Conservation (phyloP, 192 early-diverging fungal species). For the Coemansia sp. region DNA sequence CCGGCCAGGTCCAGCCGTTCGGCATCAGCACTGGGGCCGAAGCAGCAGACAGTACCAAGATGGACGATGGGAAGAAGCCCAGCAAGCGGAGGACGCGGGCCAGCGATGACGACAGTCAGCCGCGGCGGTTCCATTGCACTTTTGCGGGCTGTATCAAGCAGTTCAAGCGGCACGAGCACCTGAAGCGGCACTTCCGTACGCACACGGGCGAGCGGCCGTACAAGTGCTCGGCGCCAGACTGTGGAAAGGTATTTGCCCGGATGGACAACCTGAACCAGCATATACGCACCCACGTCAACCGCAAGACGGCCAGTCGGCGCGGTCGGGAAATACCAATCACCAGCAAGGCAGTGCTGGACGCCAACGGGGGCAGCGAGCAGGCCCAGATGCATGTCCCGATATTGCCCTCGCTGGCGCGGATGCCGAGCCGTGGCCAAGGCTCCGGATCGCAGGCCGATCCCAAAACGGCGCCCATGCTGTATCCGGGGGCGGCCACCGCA, state of each 20-base stretch:
- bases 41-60: no score
- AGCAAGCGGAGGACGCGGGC: not conserved
- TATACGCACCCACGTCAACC: constrained; percentile 51
- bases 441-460: no score
- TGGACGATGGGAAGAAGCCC: no score
- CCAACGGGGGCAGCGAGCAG: not conserved
- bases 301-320: constrained; percentile 24
- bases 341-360: not conserved
- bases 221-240: constrained; percentile 58
- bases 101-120: constrained; percentile 11
- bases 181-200: constrained; percentile 66
- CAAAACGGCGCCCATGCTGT: no score
- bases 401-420: no score
- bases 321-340: not conserved
- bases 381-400: no score
- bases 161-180: constrained; percentile 70
- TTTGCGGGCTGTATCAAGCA: constrained; percentile 55
- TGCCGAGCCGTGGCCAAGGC: no score
- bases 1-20: no score
- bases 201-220: constrained; percentile 77
- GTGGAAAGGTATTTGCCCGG: constrained; percentile 69
- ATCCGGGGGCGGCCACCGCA: no score
- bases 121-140: constrained; percentile 32
- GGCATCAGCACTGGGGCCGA: no score
- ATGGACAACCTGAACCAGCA: constrained; percentile 68